phyloP scores from a whole-genome alignment of 805 yeast genomes.

The Hanseniaspora nectarophila region DNA sequence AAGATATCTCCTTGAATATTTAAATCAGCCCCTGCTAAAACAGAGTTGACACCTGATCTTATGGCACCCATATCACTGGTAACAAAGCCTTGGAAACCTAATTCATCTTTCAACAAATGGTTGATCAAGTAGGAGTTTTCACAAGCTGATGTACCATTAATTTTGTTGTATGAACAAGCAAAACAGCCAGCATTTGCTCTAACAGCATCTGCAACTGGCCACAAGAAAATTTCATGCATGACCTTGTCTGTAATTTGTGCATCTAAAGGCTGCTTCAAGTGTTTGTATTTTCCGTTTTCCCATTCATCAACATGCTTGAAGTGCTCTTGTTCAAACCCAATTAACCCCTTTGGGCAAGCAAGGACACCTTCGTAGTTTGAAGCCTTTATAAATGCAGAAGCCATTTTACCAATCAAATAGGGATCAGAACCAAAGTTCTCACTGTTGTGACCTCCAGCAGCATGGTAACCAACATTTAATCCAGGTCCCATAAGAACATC shows the following conservation, averaged over 20 bases:
- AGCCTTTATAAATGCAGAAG: constrained; percentile 42
- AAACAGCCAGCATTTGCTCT: constrained; percentile 49
- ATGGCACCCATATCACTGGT: constrained; percentile 59
- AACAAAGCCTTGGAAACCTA: constrained; percentile 59
- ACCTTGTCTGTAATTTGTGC: constrained; percentile 49
- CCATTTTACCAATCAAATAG: constrained; percentile 44
- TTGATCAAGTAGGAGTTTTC: constrained; percentile 47
- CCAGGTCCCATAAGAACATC: constrained; percentile 46
- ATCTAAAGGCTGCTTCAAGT: constrained; percentile 35
- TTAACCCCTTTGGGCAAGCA: constrained; percentile 44
- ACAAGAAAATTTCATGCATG: constrained; percentile 48
- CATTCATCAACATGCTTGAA: constrained; percentile 45
- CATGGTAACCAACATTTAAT: constrained; percentile 48
- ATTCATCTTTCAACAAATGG: constrained; percentile 44
- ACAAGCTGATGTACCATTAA: constrained; percentile 47
- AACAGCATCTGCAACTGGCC: constrained; percentile 58
- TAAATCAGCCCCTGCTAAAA: constrained; percentile 52
- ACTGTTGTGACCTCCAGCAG: constrained; percentile 56
- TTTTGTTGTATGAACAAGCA: constrained; percentile 50
- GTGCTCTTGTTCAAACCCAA: constrained; percentile 55
- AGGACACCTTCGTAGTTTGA: constrained; percentile 47
- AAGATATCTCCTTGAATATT: constrained; percentile 50
- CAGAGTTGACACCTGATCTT: constrained; percentile 45
- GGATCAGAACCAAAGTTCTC: constrained; percentile 56
- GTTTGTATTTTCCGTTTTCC: constrained; percentile 36